These are phyloP conservation scores for Boletus vermiculosoides DNA, from an alignment of 768 basidiomycete genomes.

Conservation along the genomic window DNA sequence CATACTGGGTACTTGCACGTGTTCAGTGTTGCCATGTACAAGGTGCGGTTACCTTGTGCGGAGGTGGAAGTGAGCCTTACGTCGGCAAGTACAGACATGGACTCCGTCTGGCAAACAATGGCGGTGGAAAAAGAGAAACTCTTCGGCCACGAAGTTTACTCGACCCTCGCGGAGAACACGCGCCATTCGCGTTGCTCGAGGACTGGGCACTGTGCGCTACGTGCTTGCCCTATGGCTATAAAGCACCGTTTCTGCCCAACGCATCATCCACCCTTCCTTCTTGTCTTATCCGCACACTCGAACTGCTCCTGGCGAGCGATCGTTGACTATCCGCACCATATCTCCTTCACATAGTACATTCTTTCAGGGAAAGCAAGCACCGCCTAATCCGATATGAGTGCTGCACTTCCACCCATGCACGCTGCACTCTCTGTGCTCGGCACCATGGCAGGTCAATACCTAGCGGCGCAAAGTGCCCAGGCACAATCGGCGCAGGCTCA, in stretches of 20 bases:
- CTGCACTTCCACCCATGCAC: conserved; percentile 35
- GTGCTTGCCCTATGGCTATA: conserved; percentile 23
- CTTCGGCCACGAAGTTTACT: conserved; percentile 15
- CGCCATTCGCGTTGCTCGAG: conserved; percentile 27
- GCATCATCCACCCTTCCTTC: conserved; percentile 38
- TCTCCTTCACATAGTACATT: conserved; percentile 8
- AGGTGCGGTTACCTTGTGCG: conserved; percentile 16
- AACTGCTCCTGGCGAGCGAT: conserved; percentile 33
- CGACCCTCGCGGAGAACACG: conserved; percentile 33
- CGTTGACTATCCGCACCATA: conserved; percentile 2
- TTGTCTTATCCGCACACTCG: conserved; percentile 37
- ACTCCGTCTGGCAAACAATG: conserved; percentile 9
- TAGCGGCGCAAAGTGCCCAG: conserved; percentile 32
- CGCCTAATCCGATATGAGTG: conserved; percentile 24
- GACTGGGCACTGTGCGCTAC: conserved; percentile 11
- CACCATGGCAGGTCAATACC: conserved; percentile 37
- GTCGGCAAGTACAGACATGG: conserved; percentile 17
- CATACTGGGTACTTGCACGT: conserved; percentile 14
- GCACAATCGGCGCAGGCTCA: conserved; percentile 28
- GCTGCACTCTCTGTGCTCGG: conserved; percentile 37
- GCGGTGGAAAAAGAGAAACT: conserved; percentile 7
- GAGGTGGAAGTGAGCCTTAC: conserved; percentile 10
- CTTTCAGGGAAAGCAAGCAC: conserved; percentile 9
- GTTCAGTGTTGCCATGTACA: conserved; percentile 1
- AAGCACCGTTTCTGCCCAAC: conserved; percentile 15